Percentiles rank a stretch among this genome's conserved stretches.
Conservation (phyloP, 2,329 filamentous ascomycete species). For the Achaetomium macrosporum region DNA sequence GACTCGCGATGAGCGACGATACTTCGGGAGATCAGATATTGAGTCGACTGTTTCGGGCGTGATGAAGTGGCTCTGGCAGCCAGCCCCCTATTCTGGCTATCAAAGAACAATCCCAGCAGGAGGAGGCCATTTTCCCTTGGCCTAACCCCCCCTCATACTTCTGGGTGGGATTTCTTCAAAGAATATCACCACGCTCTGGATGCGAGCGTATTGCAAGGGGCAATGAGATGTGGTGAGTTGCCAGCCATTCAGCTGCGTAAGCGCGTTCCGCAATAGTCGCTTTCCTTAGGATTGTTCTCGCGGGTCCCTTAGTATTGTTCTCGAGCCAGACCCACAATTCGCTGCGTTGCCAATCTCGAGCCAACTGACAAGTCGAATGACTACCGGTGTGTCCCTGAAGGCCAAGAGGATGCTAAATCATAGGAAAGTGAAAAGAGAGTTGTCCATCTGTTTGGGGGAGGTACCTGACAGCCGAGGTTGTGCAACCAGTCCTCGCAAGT, state of each 20-base stretch:
- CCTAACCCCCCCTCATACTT: not conserved
- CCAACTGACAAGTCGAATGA: slow-evolving; percentile 11
- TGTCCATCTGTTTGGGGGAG: not conserved
- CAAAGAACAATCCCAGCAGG: slow-evolving; percentile 12
- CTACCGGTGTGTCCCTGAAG: not conserved
- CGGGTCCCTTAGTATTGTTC: slow-evolving; percentile 19
- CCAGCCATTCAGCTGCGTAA: not conserved
- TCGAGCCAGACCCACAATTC: slow-evolving; percentile 12
- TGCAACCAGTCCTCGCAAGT: not conserved
- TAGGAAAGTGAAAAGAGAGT: not conserved
- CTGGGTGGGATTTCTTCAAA: not conserved
- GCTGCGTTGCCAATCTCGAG: not conserved
- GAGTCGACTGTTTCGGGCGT: not conserved
- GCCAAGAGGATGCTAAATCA: not conserved
- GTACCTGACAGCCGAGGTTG: not conserved
- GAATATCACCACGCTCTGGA: not conserved
- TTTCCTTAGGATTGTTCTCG: slow-evolving; percentile 18
- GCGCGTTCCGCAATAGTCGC: slow-evolving; percentile 10
- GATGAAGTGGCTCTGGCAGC: not conserved
- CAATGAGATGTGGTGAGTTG: slow-evolving; percentile 9
- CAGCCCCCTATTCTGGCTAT: slow-evolving; percentile 3
- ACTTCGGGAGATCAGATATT: not conserved
- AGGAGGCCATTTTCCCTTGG: not conserved
- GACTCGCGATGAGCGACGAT: not conserved
- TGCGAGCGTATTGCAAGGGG: slow-evolving; percentile 5